Evolutionary conservation across 2,329 filamentous ascomycete species (phyloP), one percentile per base, ranked within the genome.

Genomic region (Cercospora citrullina): DNA sequence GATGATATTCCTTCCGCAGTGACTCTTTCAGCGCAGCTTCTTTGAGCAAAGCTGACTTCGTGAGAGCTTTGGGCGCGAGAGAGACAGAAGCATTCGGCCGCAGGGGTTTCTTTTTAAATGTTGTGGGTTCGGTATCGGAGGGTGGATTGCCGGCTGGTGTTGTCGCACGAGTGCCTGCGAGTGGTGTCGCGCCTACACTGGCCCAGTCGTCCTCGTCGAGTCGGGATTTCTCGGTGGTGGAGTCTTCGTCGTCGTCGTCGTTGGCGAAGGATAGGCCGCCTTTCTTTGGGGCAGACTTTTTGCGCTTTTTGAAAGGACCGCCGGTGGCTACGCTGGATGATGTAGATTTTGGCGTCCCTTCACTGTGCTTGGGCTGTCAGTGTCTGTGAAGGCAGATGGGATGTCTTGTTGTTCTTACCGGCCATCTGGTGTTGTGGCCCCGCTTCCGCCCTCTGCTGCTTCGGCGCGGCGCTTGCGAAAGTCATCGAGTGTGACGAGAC

Each of bases 391-490:
- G 18, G 31, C 10, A 48, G 42, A 31, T 30, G 18, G 30, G 5
- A 5, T 45, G 63, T 16, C 10, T 3, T 61, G 48, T 42, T 5
- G 67, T 65, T 80, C 85, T 84, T 84, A 91, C 88, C 87, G 84
- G 79, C 89, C 87, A 55, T 81, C 80, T 45, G 86, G 85, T 45
- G 86, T 87, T 51, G 80, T 82, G 33, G 82, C 81, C 64, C 86
- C 83, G 63, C 90, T 76, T 89, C 88, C 12, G 42, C 63, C 69
- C 63, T 74, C 73, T 75, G 95, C 92, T n/a, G 94, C 92, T 80
- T 97, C 93, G 74, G 93, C 94, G 80, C 94, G 92, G 68, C 95
- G 90, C 82, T 99, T 98, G 80, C 94, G 93, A 80, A 96, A 98
- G 78, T 98, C 95, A 72, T 92, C 93, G 53, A 97, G 89, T 67